These are phyloP conservation scores for Trichoderma pleuroti DNA, from an alignment of 2,329 filamentous ascomycete species.

Conservation along the genomic window DNA sequence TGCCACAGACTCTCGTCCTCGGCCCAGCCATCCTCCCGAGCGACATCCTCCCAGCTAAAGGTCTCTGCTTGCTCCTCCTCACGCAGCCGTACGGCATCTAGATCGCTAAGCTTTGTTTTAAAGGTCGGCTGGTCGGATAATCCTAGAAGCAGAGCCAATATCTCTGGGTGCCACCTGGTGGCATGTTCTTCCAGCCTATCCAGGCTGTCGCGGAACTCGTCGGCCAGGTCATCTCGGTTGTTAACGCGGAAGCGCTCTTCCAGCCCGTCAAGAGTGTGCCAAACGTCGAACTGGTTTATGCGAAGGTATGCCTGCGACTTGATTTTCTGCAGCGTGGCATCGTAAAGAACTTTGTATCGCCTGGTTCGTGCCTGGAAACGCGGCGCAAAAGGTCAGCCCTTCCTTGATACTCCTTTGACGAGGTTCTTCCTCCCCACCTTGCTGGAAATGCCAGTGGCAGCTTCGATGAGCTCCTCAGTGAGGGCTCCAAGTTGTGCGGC, in stretches of 20 bases:
- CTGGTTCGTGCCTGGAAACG: slow-evolving; percentile 27
- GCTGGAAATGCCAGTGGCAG: slow-evolving; percentile 53
- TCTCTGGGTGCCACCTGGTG: slow-evolving; percentile 71
- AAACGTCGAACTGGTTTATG: slow-evolving; percentile 73
- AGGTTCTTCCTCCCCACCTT: slow-evolving; percentile 41
- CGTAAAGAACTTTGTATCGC: slow-evolving; percentile 44
- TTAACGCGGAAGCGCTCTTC: slow-evolving; percentile 84
- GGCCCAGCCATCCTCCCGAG: slow-evolving; percentile 70
- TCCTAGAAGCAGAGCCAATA: slow-evolving; percentile 72
- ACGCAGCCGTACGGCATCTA: slow-evolving; percentile 50
- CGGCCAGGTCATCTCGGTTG: slow-evolving; percentile 74
- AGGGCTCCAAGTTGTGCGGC: slow-evolving; percentile 61
- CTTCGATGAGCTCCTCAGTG: slow-evolving; percentile 67
- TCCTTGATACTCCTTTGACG: not conserved
- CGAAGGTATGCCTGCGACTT: slow-evolving; percentile 56
- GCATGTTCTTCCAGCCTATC: slow-evolving; percentile 53
- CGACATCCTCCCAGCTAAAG: slow-evolving; percentile 76
- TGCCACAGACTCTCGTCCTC: slow-evolving; percentile 67
- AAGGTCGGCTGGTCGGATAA: slow-evolving; percentile 77
- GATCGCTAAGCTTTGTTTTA: slow-evolving; percentile 61
- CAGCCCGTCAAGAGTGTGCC: slow-evolving; percentile 62
- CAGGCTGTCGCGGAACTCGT: slow-evolving; percentile 60
- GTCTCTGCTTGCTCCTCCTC: slow-evolving; percentile 42
- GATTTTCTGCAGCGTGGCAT: slow-evolving; percentile 49
- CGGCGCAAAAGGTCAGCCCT: slow-evolving; percentile 9